Evolutionary conservation across 2,329 filamentous ascomycete genomes (phyloP).

Genomic region (Diplodia scrobiculata): DNA sequence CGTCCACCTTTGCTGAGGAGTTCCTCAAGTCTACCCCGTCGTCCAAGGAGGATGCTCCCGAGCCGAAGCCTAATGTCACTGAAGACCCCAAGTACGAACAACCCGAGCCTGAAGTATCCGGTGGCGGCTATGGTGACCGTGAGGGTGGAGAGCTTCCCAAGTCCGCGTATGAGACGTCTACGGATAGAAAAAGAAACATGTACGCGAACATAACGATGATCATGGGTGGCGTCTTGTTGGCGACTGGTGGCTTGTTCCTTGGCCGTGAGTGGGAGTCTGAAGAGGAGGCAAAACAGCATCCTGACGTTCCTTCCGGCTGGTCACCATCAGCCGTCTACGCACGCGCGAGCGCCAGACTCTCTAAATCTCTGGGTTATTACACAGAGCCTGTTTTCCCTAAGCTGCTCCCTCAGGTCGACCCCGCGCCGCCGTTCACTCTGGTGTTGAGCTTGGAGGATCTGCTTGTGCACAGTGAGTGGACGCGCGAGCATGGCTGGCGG

Average conservation of each 20-base stretch:
- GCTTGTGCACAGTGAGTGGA: conserved; percentile 93
- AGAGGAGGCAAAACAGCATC: conserved; percentile 69
- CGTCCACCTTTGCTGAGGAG: conserved; percentile 84
- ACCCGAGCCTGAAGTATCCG: conserved; percentile 46
- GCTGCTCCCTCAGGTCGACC: conserved; percentile 79
- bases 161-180: conserved; percentile 85
- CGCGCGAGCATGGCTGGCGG: conserved; percentile 89
- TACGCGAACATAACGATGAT: conserved; percentile 75
- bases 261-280: conserved; percentile 82
- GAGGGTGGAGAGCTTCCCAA: conserved; percentile 69
- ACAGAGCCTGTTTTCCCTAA: conserved; percentile 94
- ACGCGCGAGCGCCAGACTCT: conserved; percentile 73
- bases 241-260: conserved; percentile 69
- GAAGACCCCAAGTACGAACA: conserved; percentile 54
- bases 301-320: conserved; percentile 79
- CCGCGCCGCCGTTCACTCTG: conserved; percentile 85
- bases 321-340: conserved; percentile 73
- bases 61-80: conserved; percentile 53
- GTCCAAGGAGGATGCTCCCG: conserved; percentile 32
- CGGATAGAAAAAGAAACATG: conserved; percentile 76
- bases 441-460: conserved; percentile 92
- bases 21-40: conserved; percentile 51
- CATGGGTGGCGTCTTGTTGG: conserved; percentile 58
- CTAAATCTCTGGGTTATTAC: conserved; percentile 83
- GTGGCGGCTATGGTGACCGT: conserved; percentile 55